Conservation (phyloP, 73 alveolate species). For the Symbiodinium pilosum region DNA sequence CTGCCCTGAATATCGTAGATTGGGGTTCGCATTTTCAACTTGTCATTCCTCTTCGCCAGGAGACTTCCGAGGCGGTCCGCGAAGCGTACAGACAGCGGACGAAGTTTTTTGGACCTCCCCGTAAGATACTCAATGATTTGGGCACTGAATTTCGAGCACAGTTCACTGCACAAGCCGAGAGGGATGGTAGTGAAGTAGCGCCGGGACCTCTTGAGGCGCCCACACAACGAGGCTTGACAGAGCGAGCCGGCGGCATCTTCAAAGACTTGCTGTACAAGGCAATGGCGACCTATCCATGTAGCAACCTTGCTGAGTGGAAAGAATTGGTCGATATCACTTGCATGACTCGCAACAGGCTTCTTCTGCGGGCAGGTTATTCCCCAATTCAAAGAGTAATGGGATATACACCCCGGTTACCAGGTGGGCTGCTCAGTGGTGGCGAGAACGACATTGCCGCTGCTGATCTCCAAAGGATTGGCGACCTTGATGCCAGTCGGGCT, state of each 20-base stretch:
- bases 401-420: background rate
- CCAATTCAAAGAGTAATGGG: background rate
- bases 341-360: background rate
- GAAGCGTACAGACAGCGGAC: background rate
- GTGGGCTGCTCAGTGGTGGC: background rate
- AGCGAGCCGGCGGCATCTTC: background rate
- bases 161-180: background rate
- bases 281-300: background rate
- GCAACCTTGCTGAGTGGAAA: background rate
- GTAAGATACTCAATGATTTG: background rate
- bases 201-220: background rate
- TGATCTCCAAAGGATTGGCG: background rate
- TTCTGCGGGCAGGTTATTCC: background rate
- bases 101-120: background rate
- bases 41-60: background rate
- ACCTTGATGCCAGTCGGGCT: background rate
- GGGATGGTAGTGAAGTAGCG: background rate
- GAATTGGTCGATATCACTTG: background rate
- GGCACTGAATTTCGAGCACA: slow-evolving; percentile 18
- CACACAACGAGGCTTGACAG: background rate
- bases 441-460: background rate
- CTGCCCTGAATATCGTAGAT: background rate
- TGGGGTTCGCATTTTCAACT: background rate
- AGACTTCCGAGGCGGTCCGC: background rate
- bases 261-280: background rate